A percentile compares a stretch with the other conserved stretches of the same genome.
Conservation (phyloP, 2,329 filamentous ascomycete genomes). For the Seiridium cupressi region DNA sequence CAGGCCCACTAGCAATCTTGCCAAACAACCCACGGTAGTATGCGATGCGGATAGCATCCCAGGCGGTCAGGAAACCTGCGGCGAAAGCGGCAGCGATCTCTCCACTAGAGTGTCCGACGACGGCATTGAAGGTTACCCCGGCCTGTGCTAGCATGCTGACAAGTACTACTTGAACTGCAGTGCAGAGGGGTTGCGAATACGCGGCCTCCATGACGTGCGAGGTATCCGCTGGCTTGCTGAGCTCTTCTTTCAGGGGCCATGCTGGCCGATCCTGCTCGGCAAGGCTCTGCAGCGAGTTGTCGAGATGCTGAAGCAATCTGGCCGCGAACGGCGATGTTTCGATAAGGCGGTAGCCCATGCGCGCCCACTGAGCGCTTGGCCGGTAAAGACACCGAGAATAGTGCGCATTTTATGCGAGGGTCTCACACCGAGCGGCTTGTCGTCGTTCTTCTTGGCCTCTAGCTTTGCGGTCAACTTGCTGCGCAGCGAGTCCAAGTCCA, state of each 20-base stretch:
- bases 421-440: not conserved
- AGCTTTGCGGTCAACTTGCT: too few relatives aligned
- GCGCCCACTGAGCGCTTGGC: conserved; percentile 28
- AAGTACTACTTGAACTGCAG: conserved; percentile 38
- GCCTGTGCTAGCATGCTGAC: conserved; percentile 32
- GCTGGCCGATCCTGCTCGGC: not conserved
- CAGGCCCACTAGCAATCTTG: conserved; percentile 10
- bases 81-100: conserved; percentile 52
- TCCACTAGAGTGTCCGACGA: conserved; percentile 48
- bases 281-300: not conserved
- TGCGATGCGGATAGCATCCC: conserved; percentile 42
- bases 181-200: conserved; percentile 34
- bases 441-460: not conserved
- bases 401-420: not conserved
- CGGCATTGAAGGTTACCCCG: conserved; percentile 30
- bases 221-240: not conserved
- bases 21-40: conserved; percentile 42
- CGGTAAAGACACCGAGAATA: conserved; percentile 21
- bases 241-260: not conserved
- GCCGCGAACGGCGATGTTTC: conserved; percentile 14
- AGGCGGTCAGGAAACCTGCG: conserved; percentile 37
- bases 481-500: too few relatives aligned
- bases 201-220: conserved; percentile 14
- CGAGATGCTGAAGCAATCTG: conserved; percentile 11
- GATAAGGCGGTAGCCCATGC: conserved; percentile 32